These are phyloP conservation scores for Cryptococcus amylolentus DNA, from an alignment of 1,284 basidiomycete genomes.

Conservation along the genomic window DNA sequence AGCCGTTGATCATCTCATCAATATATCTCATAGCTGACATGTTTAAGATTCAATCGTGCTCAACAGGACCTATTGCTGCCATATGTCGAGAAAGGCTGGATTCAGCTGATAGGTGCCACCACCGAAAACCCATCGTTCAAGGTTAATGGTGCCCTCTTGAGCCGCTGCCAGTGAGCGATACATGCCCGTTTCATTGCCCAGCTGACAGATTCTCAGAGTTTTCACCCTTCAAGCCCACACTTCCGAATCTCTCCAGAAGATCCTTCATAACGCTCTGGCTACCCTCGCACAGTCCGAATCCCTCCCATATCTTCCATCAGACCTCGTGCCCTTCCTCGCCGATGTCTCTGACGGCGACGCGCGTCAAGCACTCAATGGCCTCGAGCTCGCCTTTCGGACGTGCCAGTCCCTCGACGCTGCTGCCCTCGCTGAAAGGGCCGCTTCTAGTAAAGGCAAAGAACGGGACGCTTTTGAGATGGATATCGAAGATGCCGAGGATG, in stretches of 20 bases:
- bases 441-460: slow-evolving; percentile 3
- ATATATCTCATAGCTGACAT: neutral
- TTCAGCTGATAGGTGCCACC: slow-evolving; percentile 81
- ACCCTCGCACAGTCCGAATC: slow-evolving; percentile 31
- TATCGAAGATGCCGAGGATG: slow-evolving; percentile 1
- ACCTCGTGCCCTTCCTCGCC: slow-evolving; percentile 54
- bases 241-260: slow-evolving; percentile 37
- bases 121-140: slow-evolving; percentile 92
- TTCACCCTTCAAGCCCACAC: slow-evolving; percentile 43
- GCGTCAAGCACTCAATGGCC: slow-evolving; percentile 50
- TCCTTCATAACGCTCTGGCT: slow-evolving; percentile 41
- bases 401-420: slow-evolving; percentile 19
- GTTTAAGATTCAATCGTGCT: slow-evolving; percentile 61
- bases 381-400: slow-evolving; percentile 51
- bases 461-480: neutral
- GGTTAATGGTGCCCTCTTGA: slow-evolving; percentile 69
- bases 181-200: neutral
- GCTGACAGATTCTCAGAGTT: slow-evolving; percentile 22
- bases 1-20: neutral
- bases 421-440: slow-evolving; percentile 17
- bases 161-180: slow-evolving; percentile 66
- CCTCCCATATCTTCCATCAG: slow-evolving; percentile 48
- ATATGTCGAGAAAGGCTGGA: slow-evolving; percentile 71
- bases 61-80: slow-evolving; percentile 83
- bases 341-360: slow-evolving; percentile 54